phyloP scores from a whole-genome alignment of 1,139 yeast genomes.

The Saccharomyces hybrid region DNA sequence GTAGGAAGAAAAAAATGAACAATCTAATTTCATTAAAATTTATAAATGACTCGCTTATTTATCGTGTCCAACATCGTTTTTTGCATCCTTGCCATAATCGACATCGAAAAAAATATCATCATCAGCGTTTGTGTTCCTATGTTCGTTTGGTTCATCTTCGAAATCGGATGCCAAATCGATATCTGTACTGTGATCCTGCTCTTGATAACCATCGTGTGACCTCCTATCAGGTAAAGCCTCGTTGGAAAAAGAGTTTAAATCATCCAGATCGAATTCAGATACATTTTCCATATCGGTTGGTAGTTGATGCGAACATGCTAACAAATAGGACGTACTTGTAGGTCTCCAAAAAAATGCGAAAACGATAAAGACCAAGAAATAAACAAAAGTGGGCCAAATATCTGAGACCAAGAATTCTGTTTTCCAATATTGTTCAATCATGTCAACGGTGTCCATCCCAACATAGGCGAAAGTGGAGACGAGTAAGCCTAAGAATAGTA shows the following conservation, averaged over 20 bases:
- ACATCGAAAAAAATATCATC: neutral
- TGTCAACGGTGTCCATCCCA: constrained; percentile 66
- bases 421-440: constrained; percentile 84
- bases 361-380: constrained; percentile 71
- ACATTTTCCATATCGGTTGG: constrained; percentile 68
- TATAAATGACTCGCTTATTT: neutral
- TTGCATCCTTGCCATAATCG: neutral
- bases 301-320: constrained; percentile 85
- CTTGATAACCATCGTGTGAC: neutral
- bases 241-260: constrained; percentile 41
- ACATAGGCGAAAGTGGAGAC: constrained; percentile 61
- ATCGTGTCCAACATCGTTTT: neutral
- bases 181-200: neutral
- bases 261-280: constrained; percentile 68
- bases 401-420: constrained; percentile 76
- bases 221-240: neutral
- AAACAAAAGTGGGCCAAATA: constrained; percentile 88
- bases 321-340: constrained; percentile 82
- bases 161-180: neutral
- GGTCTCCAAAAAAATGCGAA: constrained; percentile 93
- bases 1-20: neutral
- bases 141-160: neutral
- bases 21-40: neutral
- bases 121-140: neutral
- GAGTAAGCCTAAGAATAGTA: constrained; percentile 54